Evolutionary conservation across 179 eudicot genomes (phyloP).

Genomic region (Silene vulgaris): DNA sequence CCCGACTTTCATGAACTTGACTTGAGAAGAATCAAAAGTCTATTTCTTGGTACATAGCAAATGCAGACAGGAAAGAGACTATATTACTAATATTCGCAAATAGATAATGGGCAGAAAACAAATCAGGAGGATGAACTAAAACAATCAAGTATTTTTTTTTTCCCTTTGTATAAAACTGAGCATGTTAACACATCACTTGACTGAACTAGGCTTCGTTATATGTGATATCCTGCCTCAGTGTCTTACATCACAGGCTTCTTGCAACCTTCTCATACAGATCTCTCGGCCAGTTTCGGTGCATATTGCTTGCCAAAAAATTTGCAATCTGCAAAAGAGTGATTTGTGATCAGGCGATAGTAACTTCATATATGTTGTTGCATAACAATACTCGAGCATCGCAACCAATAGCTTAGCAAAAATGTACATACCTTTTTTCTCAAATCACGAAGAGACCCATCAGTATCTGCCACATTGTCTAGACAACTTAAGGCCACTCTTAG

Average conservation of each 20-base stretch:
- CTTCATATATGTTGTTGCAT: too few relatives aligned
- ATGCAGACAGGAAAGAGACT: neutral
- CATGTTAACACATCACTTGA: neutral
- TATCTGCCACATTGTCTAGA: slow-evolving; percentile 73
- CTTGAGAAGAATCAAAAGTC: neutral
- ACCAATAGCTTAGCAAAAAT: too few relatives aligned
- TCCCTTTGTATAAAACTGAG: neutral
- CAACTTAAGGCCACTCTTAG: slow-evolving; percentile 77
- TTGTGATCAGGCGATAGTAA: neutral
- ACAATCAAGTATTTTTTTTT: neutral
- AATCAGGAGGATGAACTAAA: neutral
- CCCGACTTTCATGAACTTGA: neutral
- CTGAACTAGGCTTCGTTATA: neutral
- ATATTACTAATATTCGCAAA: neutral
- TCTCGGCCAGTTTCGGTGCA: neutral
- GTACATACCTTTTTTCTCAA: slow-evolving; percentile 13
- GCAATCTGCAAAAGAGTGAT: neutral
- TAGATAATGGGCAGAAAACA: neutral
- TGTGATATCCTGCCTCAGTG: too few relatives aligned
- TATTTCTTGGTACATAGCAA: neutral
- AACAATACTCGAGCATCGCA: too few relatives aligned
- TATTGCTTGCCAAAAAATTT: neutral
- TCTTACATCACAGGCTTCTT: neutral
- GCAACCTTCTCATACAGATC: neutral
- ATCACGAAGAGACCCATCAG: slow-evolving; percentile 94